A percentile compares a stretch with the other conserved stretches of the same genome.
These are phyloP conservation scores for Dictyostelium firmibasis DNA, from an alignment of 78 protist species.

Conservation along the genomic window DNA sequence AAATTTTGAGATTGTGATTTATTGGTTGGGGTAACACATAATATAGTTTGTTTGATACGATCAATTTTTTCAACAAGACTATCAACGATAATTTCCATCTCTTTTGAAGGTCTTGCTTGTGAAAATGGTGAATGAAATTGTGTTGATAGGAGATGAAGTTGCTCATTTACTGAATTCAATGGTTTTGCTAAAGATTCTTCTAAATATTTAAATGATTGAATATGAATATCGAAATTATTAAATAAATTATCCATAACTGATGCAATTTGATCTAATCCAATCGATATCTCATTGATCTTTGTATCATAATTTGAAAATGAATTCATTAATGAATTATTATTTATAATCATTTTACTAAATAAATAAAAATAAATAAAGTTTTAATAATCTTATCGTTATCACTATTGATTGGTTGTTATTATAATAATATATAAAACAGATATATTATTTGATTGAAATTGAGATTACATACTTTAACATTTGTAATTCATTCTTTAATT, in stretches of 20 bases:
- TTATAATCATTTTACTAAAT: constrained; percentile 39
- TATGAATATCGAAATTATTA: constrained; percentile 32
- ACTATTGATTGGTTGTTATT: too few species aligned
- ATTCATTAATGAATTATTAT: constrained; percentile 30
- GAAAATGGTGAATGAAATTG: constrained; percentile 23
- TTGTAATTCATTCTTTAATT: constrained; percentile 20
- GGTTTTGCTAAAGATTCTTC: constrained; percentile 33
- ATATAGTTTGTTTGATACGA: constrained; percentile 26
- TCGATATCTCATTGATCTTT: constrained; percentile 10
- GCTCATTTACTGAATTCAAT: constrained; percentile 27
- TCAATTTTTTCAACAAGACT: constrained; percentile 21
- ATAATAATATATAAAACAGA: too few species aligned
- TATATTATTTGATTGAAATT: neutral
- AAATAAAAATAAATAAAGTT: neutral
- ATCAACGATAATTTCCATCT: constrained; percentile 59
- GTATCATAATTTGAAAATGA: constrained; percentile 43
- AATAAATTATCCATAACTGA: constrained; percentile 53
- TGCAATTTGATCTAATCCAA: constrained; percentile 22
- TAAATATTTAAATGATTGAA: constrained; percentile 56
- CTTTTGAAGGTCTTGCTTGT: constrained; percentile 45
- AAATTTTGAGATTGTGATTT: constrained; percentile 6
- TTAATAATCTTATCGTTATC: too few species aligned
- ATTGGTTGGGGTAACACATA: constrained; percentile 24
- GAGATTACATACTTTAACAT: constrained; percentile 23
- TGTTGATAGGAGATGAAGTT: constrained; percentile 43